Percentiles rank a stretch among this genome's conserved stretches.
phyloP scores from a whole-genome alignment of 129 eudicot genomes.

The Heracleum sosnowskyi region DNA sequence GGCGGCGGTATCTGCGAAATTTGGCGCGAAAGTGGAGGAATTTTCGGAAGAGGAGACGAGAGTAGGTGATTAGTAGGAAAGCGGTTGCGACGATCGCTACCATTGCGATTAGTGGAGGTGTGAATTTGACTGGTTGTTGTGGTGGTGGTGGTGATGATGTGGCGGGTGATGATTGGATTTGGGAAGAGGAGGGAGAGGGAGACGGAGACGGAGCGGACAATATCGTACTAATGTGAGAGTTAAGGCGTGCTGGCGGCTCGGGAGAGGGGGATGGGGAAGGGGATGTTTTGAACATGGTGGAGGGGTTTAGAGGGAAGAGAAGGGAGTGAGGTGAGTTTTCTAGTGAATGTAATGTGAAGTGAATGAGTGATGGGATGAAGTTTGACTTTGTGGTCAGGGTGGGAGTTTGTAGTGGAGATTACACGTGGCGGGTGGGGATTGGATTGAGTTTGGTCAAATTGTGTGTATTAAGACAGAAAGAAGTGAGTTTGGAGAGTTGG shows the following conservation, averaged over 20 bases:
- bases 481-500: not conserved
- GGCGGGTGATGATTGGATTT: conserved; percentile 6
- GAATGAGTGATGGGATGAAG: not conserved
- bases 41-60: conserved; percentile 69
- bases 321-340: conserved; percentile 5
- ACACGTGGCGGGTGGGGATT: not conserved
- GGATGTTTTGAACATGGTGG: conserved; percentile 14
- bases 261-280: conserved; percentile 17
- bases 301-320: conserved; percentile 3
- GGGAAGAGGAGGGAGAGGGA: conserved; percentile 6
- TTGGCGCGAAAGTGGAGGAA: conserved; percentile 45
- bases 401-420: not conserved
- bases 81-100: conserved; percentile 82
- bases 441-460: not conserved
- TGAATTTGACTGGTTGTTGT: conserved; percentile 63
- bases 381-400: not conserved
- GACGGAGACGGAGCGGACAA: conserved; percentile 19
- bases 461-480: not conserved
- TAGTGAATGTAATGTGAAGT: not conserved
- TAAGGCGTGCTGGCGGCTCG: not conserved
- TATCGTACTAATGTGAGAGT: not conserved
- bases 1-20: conserved; percentile 51
- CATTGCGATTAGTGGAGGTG: conserved; percentile 93
- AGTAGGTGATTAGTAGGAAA: conserved; percentile 72
- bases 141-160: conserved; percentile 28